These are phyloP conservation scores for Castanospermum australe DNA, from an alignment of 306 rosid species.

Conservation along the genomic window DNA sequence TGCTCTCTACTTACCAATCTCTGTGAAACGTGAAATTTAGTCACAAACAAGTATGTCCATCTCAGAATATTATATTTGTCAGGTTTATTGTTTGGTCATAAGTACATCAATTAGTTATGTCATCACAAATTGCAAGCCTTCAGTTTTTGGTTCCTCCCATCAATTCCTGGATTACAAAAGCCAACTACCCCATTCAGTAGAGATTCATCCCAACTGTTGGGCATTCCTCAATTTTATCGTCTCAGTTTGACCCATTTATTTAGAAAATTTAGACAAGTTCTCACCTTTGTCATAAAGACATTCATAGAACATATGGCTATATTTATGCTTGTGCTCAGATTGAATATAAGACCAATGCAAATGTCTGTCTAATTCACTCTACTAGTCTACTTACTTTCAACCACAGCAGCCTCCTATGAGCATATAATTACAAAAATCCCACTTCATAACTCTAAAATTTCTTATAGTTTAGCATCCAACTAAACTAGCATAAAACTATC, in stretches of 20 bases:
- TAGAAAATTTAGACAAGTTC: not conserved
- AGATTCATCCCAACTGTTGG: not conserved
- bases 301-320: not conserved
- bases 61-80: slow-evolving; percentile 13
- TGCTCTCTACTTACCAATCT: slow-evolving; percentile 14
- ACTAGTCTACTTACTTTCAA: slow-evolving; percentile 17
- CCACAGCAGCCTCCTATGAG: not conserved
- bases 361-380: not conserved
- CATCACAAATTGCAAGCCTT: not conserved
- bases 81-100: not conserved
- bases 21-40: slow-evolving; percentile 14
- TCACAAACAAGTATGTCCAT: not conserved
- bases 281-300: not conserved
- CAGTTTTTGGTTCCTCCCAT: not conserved
- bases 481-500: slow-evolving; percentile 22
- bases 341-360: not conserved
- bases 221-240: not conserved
- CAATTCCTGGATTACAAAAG: not conserved
- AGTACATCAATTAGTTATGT: not conserved
- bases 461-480: not conserved
- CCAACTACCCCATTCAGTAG: slow-evolving; percentile 18
- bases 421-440: not conserved
- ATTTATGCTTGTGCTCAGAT: not conserved
- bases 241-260: not conserved
- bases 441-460: slow-evolving; percentile 12